A percentile compares a stretch with the other conserved stretches of the same genome.
Evolutionary conservation across 495 filamentous ascomycete genomes (phyloP).

Genomic region (Xylaria longipes): DNA sequence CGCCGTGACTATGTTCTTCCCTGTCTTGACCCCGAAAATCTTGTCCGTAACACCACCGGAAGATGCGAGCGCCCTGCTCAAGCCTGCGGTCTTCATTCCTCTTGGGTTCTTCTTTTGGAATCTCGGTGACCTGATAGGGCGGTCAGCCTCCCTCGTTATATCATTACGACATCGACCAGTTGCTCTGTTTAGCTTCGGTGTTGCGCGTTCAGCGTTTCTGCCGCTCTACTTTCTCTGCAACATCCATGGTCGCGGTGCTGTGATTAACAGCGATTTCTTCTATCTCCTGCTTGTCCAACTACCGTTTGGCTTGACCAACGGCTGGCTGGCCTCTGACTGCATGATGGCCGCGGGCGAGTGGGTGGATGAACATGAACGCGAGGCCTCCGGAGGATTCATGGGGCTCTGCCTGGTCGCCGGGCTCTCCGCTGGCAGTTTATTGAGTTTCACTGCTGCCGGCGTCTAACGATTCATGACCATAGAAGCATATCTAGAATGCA

Average conservation of each 20-base stretch:
- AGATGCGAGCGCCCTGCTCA: slow-evolving; percentile 63
- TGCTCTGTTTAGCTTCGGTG: slow-evolving; percentile 65
- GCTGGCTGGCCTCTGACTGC: slow-evolving; percentile 79
- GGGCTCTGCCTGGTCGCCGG: slow-evolving; percentile 84
- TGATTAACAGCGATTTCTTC: slow-evolving; percentile 80
- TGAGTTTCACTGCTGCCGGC: slow-evolving; percentile 78
- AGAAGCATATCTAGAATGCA: slow-evolving; percentile 10
- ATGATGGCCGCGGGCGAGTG: slow-evolving; percentile 90
- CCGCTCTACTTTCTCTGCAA: slow-evolving; percentile 93
- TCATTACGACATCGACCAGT: slow-evolving; percentile 67
- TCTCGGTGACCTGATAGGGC: slow-evolving; percentile 78
- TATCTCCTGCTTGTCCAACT: slow-evolving; percentile 86
- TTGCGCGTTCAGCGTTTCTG: slow-evolving; percentile 72
- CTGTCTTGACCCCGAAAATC: slow-evolving; percentile 87
- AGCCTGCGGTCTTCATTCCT: slow-evolving; percentile 81
- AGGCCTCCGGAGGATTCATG: slow-evolving; percentile 95
- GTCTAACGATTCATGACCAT: slow-evolving; percentile 36
- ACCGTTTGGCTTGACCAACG: slow-evolving; percentile 83
- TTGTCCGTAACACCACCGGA: slow-evolving; percentile 66
- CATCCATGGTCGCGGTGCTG: slow-evolving; percentile 70
- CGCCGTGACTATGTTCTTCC: slow-evolving; percentile 88
- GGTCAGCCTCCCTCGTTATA: slow-evolving; percentile 67
- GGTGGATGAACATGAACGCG: slow-evolving; percentile 79
- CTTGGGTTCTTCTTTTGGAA: slow-evolving; percentile 96
- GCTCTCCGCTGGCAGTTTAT: slow-evolving; percentile 80